phyloP scores from a whole-genome alignment of 2,329 filamentous ascomycete species.

The Aulographum hederae region DNA sequence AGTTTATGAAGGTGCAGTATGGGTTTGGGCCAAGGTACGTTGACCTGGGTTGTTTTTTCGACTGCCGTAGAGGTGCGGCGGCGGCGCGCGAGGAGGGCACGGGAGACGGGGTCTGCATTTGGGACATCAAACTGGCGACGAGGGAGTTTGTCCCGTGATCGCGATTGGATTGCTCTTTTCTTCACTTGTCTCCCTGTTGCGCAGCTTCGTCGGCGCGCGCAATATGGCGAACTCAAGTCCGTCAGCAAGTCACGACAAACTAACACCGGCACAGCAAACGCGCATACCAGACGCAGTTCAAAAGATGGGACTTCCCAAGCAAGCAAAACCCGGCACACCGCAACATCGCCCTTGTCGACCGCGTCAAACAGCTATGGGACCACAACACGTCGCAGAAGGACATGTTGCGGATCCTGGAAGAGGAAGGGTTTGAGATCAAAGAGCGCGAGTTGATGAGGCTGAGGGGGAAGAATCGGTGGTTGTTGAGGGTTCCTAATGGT shows the following conservation, averaged over 20 bases:
- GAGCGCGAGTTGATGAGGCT: conserved; percentile 53
- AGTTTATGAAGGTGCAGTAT: conserved; percentile 45
- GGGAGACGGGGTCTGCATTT: not conserved
- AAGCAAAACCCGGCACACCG: conserved; percentile 58
- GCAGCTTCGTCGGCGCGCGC: no score
- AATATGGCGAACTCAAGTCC: no score
- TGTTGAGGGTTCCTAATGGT: conserved; percentile 43
- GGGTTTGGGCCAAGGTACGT: conserved; percentile 52
- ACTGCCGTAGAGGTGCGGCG: not conserved
- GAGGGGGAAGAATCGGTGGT: conserved; percentile 48
- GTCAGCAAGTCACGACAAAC: no score
- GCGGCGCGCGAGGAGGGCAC: not conserved
- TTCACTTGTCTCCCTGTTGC: no score
- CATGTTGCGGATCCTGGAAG: conserved; percentile 51
- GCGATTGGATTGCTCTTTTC: not conserved
- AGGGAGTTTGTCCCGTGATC: not conserved
- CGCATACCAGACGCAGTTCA: conserved; percentile 59
- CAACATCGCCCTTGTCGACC: conserved; percentile 45
- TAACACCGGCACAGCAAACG: conserved; percentile 55
- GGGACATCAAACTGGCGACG: not conserved
- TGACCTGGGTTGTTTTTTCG: conserved; percentile 9
- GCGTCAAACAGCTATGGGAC: conserved; percentile 64
- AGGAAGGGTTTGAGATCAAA: conserved; percentile 57
- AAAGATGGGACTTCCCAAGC: conserved; percentile 58
- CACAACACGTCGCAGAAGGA: conserved; percentile 52